Percentiles rank a stretch among this genome's conserved stretches.
Evolutionary conservation across 1,139 yeast genomes (phyloP).

Genomic region (Sugiyamaella grinbergsii): DNA sequence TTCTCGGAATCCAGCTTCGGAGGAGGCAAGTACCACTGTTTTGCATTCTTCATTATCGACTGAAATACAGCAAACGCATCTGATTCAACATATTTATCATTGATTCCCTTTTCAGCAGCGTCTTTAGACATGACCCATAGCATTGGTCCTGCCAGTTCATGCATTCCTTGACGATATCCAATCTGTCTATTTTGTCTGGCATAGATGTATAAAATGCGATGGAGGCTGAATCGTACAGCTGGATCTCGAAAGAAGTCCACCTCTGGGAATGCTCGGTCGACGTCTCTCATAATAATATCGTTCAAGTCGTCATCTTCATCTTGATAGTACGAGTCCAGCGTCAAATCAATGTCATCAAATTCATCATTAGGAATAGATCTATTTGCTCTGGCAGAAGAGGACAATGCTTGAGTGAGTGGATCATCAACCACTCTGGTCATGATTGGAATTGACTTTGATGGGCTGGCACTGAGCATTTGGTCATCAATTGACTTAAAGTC

Average conservation of each 20-base stretch:
- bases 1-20: not conserved
- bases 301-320: slow-evolving; percentile 34
- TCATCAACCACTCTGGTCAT: slow-evolving; percentile 18
- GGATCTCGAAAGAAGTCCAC: slow-evolving; percentile 48
- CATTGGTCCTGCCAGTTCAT: slow-evolving; percentile 58
- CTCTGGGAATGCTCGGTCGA: slow-evolving; percentile 63
- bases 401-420: slow-evolving; percentile 18
- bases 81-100: slow-evolving; percentile 30
- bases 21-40: slow-evolving; percentile 38
- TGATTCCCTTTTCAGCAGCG: slow-evolving; percentile 4
- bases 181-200: slow-evolving; percentile 51
- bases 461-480: not conserved
- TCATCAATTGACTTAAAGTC: not conserved
- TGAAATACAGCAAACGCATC: slow-evolving; percentile 41
- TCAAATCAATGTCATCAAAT: slow-evolving; percentile 23
- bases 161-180: slow-evolving; percentile 66
- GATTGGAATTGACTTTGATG: slow-evolving; percentile 4
- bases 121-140: slow-evolving; percentile 34
- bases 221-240: slow-evolving; percentile 43
- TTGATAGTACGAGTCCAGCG: slow-evolving; percentile 27
- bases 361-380: slow-evolving; percentile 5
- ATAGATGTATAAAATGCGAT: slow-evolving; percentile 55
- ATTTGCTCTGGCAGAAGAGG: slow-evolving; percentile 11
- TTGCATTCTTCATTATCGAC: slow-evolving; percentile 39
- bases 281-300: slow-evolving; percentile 46